phyloP scores from a whole-genome alignment of 2,329 filamentous ascomycete species.

The Chaetomium olivaceum region DNA sequence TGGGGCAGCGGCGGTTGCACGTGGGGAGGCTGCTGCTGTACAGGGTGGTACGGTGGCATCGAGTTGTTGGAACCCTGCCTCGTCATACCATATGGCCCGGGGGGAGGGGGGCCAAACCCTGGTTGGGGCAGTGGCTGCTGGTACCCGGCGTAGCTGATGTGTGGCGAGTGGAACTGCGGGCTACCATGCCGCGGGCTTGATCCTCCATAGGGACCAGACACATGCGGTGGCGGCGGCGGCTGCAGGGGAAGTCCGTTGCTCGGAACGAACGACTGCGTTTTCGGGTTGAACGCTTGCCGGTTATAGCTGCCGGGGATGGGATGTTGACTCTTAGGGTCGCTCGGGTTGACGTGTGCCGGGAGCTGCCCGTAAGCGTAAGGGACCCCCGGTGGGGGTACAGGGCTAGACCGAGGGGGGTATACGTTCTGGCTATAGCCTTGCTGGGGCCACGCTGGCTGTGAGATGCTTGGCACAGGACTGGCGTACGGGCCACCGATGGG shows the following conservation, averaged over 20 bases:
- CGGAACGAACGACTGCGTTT: slow-evolving; percentile 89
- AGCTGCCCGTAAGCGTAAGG: slow-evolving; percentile 80
- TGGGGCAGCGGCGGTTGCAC: slow-evolving; percentile 18
- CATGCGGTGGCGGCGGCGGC: slow-evolving; percentile 39
- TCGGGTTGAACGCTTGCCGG: slow-evolving; percentile 86
- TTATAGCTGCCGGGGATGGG: slow-evolving; percentile 79
- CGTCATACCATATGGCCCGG: slow-evolving; percentile 52
- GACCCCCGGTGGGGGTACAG: slow-evolving; percentile 40
- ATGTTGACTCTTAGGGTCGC: slow-evolving; percentile 74
- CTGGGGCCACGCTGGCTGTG: slow-evolving; percentile 42
- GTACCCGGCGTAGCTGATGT: slow-evolving; percentile 52
- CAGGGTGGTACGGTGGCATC: slow-evolving; percentile 51
- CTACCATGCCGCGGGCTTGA: slow-evolving; percentile 54
- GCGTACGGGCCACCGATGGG: slow-evolving; percentile 40
- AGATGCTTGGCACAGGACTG: slow-evolving; percentile 39
- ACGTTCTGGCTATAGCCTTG: slow-evolving; percentile 36
- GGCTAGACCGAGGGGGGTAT: slow-evolving; percentile 33
- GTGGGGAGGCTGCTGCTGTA: slow-evolving; percentile 35
- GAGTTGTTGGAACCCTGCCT: slow-evolving; percentile 59
- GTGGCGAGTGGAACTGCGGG: slow-evolving; percentile 54
- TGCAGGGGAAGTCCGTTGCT: slow-evolving; percentile 54
- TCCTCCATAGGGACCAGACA: slow-evolving; percentile 49
- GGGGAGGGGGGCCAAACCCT: slow-evolving; percentile 39
- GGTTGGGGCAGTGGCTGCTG: slow-evolving; percentile 49
- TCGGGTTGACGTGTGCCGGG: slow-evolving; percentile 66